Base-by-base conservation (phyloP, 768 basidiomycete genomes). In the Cystofilobasidium ferigula region DNA sequence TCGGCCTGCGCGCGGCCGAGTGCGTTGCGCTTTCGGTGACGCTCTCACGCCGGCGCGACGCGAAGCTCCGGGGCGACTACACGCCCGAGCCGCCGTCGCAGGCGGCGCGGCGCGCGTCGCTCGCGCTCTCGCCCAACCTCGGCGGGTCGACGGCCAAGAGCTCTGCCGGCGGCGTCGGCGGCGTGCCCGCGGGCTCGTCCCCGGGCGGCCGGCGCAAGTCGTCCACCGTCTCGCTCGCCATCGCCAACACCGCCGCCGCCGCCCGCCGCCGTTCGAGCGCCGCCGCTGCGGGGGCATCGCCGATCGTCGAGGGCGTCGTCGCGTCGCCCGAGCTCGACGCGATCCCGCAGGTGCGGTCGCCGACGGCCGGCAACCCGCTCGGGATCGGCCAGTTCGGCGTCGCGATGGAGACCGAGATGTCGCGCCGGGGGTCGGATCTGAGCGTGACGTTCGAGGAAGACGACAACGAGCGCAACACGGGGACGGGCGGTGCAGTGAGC, bases 1-100 rank as follows among this genome's bases (percentile, higher is more conserved):
- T 67, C 34, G 67, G 67, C 13, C 67, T 68, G 26, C 53, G 67
- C 28, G 56, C 61, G 2, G 61, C 67, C 10, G 67, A 68, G 18
- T 57, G 56, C 45, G 53, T 68, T 38, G 62, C 67, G 6, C 67
- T 68, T 24, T 38, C 67, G 20, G 35, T 68, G 30, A 56, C 58
- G 10, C 58, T 60, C 26, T 60, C 64, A n/a, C 38, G 47, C 16
- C 58, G 51, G 13, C 48, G 26, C 4, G 64, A 66, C 34, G 47
- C 47, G 32, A 42, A 62, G 36, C 28, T 30, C 24, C 58, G 58
- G 14, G 58, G 58, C 30, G 58, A 60, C n/a, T n/a, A n/a, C n/a
- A n/a, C n/a, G n/a, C 5, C 26, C 24, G 58, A 60, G 42, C 35
- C 34, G 24, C 26, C 40, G 14, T 24, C 58, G 26, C 40, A 28